Evolutionary conservation across 1,284 basidiomycete species (phyloP).

Genomic region (Fomitopsis palustris): DNA sequence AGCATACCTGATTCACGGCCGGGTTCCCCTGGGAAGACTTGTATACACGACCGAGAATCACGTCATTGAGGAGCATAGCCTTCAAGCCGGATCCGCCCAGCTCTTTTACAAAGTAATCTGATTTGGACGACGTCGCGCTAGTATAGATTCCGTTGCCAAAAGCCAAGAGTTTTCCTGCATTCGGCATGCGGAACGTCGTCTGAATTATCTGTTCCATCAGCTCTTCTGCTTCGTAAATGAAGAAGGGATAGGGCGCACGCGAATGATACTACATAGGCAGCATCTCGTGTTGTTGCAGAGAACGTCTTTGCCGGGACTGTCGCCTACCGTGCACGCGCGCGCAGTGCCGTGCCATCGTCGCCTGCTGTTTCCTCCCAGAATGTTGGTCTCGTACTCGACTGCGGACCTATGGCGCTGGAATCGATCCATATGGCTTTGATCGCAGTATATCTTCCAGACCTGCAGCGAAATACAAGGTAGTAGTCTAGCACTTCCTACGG

Average conservation of each 20-base stretch:
- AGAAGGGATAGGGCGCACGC: neutral
- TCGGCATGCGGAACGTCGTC: constrained; percentile 10
- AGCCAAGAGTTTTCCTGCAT: constrained; percentile 2
- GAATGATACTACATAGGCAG: constrained; percentile 12
- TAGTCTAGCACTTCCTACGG: too few species aligned
- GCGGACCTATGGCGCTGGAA: neutral
- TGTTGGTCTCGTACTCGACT: constrained; percentile 1
- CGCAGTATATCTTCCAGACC: neutral
- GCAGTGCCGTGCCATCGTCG: constrained; percentile 13
- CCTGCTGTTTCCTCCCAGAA: constrained; percentile 8
- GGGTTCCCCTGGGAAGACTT: constrained; percentile 15
- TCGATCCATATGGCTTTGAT: neutral
- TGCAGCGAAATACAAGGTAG: neutral
- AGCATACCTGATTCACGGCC: constrained; percentile 17
- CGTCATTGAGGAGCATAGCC: constrained; percentile 21
- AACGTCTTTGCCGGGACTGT: neutral
- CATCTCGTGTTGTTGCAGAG: constrained; percentile 6
- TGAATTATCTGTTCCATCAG: neutral
- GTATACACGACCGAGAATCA: constrained; percentile 18
- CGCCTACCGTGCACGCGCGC: constrained; percentile 10
- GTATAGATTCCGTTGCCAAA: constrained; percentile 16
- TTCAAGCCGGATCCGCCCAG: constrained; percentile 12
- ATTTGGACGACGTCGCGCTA: constrained; percentile 16
- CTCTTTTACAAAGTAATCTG: constrained; percentile 19
- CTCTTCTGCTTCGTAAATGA: neutral